Percentiles rank a stretch among this genome's conserved stretches.
phyloP scores from a whole-genome alignment of 768 basidiomycete genomes.

The Galerina marginata region DNA sequence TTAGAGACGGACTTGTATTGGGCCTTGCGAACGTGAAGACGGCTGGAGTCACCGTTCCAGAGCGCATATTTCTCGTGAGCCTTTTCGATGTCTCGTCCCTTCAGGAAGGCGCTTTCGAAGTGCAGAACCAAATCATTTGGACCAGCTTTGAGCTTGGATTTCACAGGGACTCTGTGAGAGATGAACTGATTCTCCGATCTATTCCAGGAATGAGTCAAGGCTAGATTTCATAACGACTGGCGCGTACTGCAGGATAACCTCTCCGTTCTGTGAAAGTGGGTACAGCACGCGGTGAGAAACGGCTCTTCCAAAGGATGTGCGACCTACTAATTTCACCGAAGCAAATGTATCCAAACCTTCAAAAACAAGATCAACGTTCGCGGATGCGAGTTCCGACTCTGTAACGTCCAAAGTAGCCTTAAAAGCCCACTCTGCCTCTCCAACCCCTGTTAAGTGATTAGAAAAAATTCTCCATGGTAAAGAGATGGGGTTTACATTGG shows the following conservation, averaged over 20 bases:
- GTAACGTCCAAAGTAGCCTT: slow-evolving; percentile 64
- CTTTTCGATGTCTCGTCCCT: slow-evolving; percentile 79
- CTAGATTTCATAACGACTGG: slow-evolving; percentile 2
- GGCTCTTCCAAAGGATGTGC: background rate
- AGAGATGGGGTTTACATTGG: slow-evolving; percentile 66
- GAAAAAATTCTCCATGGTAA: background rate
- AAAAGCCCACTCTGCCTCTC: slow-evolving; percentile 88
- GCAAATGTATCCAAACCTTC: slow-evolving; percentile 94
- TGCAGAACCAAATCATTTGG: slow-evolving; percentile 70
- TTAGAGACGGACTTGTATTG: slow-evolving; percentile 75
- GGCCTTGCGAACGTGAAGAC: slow-evolving; percentile 91
- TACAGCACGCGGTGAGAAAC: background rate
- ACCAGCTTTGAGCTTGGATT: slow-evolving; percentile 55
- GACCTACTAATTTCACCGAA: slow-evolving; percentile 66
- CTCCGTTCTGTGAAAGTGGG: slow-evolving; percentile 62
- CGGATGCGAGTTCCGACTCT: slow-evolving; percentile 46
- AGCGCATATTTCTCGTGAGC: slow-evolving; percentile 61
- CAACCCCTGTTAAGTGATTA: slow-evolving; percentile 67
- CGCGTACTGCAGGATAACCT: slow-evolving; percentile 64
- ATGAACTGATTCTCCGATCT: slow-evolving; percentile 88
- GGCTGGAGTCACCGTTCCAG: slow-evolving; percentile 93
- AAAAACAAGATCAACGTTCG: slow-evolving; percentile 78
- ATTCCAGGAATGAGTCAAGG: background rate
- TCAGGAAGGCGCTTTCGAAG: slow-evolving; percentile 79
- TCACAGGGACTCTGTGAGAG: slow-evolving; percentile 67